Conservation (phyloP, 805 yeast species). For the Torulaspora maleeae region DNA sequence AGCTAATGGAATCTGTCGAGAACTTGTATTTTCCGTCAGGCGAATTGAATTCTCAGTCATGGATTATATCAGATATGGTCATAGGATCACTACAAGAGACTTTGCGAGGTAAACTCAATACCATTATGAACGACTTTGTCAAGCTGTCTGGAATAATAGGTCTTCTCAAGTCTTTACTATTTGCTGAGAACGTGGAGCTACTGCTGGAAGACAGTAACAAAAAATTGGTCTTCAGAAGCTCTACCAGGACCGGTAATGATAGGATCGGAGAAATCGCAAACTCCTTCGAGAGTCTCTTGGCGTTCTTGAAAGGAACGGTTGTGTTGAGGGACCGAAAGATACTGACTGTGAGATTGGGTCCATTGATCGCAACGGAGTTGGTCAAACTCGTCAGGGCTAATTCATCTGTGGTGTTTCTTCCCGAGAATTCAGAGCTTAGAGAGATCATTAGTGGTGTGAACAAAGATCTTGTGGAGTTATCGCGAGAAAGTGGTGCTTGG, state of each 20-base stretch:
- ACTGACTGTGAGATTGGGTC: constrained; percentile 17
- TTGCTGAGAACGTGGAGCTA: constrained; percentile 13
- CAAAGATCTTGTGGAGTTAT: constrained; percentile 12
- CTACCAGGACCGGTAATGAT: not conserved
- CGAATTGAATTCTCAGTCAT: constrained; percentile 18
- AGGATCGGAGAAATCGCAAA: constrained; percentile 4
- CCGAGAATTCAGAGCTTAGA: constrained; percentile 11
- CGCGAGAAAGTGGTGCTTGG: constrained; percentile 14
- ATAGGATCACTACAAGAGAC: constrained; percentile 23
- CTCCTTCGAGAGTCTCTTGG: constrained; percentile 8
- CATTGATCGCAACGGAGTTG: constrained; percentile 23
- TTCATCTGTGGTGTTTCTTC: constrained; percentile 19
- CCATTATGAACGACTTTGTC: constrained; percentile 18
- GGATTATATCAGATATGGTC: constrained; percentile 28
- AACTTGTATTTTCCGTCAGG: constrained; percentile 18
- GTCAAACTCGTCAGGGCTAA: constrained; percentile 23
- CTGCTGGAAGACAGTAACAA: constrained; percentile 1
- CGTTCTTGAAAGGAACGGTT: constrained; percentile 3
- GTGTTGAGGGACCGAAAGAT: constrained; percentile 1
- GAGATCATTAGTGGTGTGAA: constrained; percentile 10
- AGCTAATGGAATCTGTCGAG: constrained; percentile 18
- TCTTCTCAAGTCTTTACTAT: constrained; percentile 19
- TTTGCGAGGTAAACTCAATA: constrained; percentile 16
- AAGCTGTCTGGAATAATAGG: constrained; percentile 12
- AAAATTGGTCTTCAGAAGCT: constrained; percentile 2